Evolutionary conservation across 805 yeast species (phyloP), one percentile per base, ranked within the genome.

Genomic region (Saturnispora besseyi): DNA sequence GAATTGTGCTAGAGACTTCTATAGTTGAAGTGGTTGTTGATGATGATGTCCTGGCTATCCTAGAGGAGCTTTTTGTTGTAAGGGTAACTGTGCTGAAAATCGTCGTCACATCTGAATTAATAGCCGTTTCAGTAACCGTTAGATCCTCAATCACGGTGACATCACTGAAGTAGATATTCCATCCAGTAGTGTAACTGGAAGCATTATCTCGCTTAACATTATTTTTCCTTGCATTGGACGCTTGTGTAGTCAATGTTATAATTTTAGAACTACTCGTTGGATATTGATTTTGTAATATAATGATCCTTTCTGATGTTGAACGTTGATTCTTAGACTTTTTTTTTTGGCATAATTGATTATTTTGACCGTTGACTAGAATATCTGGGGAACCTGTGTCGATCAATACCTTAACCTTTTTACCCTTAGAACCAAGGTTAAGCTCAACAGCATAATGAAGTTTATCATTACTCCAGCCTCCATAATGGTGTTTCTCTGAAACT

Each of bases 381-480:
- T 82, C 87, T 0, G 82, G 72, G 0, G 87, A 81, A 1, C 87
- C 87, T 1, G 87, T 82, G 57, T 82, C 88, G 11, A 82, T 60
- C 34, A 79, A 61, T 12, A 81, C 76, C 13, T 68, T 68, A 4
- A 81, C 66, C 21, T 68, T 64, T 58, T 79, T 81, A 0, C 69
- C 59, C 1, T 79, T 73, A 0, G 82, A 73, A 7, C 89, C 89
- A 29, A 82, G 57, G 10, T 62, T 54, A 32, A 76, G 52, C 5
- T 65, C 64, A 6, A 72, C 72, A 1, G 75, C 63, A 53, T 73
- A 75, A 52, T 73, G 74, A 18, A 65, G 56, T n/a, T 57, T 55
- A 47, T 70, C 65, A 44, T 48, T 44, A n/a, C 28, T 29, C 6
- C 46, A 18, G 22, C 51, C 52, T 5, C 41, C 44, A 41, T 43